phyloP scores from a whole-genome alignment of 2,329 filamentous ascomycete species.

The Aspergillus sclerotialis region DNA sequence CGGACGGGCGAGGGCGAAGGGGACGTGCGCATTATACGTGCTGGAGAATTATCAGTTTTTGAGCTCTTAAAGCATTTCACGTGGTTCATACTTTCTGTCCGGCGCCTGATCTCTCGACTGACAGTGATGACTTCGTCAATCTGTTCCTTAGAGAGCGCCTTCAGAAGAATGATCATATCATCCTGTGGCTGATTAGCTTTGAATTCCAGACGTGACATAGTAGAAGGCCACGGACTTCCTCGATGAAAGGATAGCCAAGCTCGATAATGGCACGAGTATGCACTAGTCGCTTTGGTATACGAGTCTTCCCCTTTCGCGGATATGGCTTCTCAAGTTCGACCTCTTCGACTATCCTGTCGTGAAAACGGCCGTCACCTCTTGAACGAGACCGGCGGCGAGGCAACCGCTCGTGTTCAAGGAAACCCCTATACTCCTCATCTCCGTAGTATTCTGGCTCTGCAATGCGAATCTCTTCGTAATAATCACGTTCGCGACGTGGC shows the following conservation, averaged over 20 bases:
- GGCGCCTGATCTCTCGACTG: constrained; percentile 55
- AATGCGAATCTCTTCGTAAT: constrained; percentile 60
- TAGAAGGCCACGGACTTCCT: constrained; percentile 58
- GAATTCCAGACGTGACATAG: not conserved
- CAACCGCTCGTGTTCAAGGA: constrained; percentile 55
- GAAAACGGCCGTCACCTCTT: constrained; percentile 28
- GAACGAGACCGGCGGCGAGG: constrained; percentile 41
- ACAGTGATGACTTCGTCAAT: constrained; percentile 83
- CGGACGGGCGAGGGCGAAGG: constrained; percentile 18
- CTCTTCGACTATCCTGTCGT: constrained; percentile 23
- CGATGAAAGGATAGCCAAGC: constrained; percentile 75
- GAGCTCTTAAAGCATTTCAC: constrained; percentile 1
- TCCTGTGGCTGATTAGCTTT: constrained; percentile 50
- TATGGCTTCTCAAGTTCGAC: constrained; percentile 44
- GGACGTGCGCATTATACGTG: constrained; percentile 15
- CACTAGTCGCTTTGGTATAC: constrained; percentile 74
- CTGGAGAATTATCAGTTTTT: constrained; percentile 8
- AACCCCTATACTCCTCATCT: constrained; percentile 64
- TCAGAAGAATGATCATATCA: constrained; percentile 71
- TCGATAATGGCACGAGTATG: constrained; percentile 75
- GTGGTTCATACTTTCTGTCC: constrained; percentile 24
- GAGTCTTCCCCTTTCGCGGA: constrained; percentile 80
- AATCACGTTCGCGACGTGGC: constrained; percentile 50
- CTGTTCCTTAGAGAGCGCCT: constrained; percentile 80
- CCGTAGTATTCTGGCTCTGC: constrained; percentile 62